Evolutionary conservation across 805 yeast genomes (phyloP).

Genomic region (Kregervanrija pseudodelftensis): DNA sequence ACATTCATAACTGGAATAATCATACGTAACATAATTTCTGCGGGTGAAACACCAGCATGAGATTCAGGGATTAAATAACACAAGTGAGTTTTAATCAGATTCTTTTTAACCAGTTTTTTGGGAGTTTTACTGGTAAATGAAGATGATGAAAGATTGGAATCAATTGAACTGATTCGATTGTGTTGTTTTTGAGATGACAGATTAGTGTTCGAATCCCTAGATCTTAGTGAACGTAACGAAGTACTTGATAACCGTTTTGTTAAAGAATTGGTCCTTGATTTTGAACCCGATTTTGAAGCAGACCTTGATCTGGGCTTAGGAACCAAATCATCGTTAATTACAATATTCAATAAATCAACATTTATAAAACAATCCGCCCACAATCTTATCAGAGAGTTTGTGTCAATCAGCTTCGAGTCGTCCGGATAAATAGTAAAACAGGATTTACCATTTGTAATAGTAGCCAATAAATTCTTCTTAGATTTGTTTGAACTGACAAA

Average conservation of each 20-base stretch:
- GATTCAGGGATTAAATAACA: conserved; percentile 50
- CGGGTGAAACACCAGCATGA: conserved; percentile 65
- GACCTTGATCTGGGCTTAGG: conserved; percentile 19
- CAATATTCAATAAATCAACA: conserved; percentile 17
- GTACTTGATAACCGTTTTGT: conserved; percentile 23
- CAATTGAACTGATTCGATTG: conserved; percentile 19
- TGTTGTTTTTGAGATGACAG: conserved; percentile 11
- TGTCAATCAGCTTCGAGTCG: conserved; percentile 47
- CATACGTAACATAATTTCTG: conserved; percentile 67
- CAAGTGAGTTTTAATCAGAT: conserved; percentile 21
- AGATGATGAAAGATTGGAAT: conserved; percentile 19
- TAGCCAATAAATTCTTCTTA: conserved; percentile 46
- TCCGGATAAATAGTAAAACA: conserved; percentile 56
- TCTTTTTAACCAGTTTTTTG: conserved; percentile 17
- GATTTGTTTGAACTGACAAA: conserved; percentile 41
- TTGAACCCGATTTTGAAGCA: conserved; percentile 13
- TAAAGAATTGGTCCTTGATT: conserved; percentile 10
- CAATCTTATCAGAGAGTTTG: conserved; percentile 47
- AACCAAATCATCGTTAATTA: conserved; percentile 11
- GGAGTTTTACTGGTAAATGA: conserved; percentile 20
- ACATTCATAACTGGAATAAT: conserved; percentile 64
- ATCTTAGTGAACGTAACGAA: conserved; percentile 17
- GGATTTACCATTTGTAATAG: conserved; percentile 37
- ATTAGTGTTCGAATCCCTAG: conserved; percentile 9
- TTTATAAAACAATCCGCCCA: conserved; percentile 48